phyloP scores from a whole-genome alignment of 2,329 filamentous ascomycete species.

The Leptographium flavum region DNA sequence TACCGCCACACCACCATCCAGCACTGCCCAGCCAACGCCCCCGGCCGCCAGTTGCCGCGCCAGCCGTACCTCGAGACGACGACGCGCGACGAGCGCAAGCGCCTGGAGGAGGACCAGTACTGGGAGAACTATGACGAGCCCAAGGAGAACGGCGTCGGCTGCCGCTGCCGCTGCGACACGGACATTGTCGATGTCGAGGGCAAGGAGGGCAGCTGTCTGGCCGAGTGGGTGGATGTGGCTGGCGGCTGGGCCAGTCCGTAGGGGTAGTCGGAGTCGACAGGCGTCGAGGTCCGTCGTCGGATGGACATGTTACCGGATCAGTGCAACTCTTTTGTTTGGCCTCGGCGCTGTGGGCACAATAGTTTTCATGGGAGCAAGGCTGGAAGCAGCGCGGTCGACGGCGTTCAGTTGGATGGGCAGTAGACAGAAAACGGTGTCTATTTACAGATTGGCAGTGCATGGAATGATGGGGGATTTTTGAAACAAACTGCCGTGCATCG shows the following conservation, averaged over 20 bases:
- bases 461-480: no score
- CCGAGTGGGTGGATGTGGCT: conserved; percentile 94
- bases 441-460: no score
- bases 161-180: conserved; percentile 90
- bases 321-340: no score
- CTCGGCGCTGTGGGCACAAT: no score
- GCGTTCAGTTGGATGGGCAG: no score
- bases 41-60: conserved; percentile 68
- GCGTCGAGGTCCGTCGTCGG: no score
- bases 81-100: conserved; percentile 66
- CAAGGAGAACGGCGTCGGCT: conserved; percentile 93
- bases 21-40: conserved; percentile 93
- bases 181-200: conserved; percentile 96
- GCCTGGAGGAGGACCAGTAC: conserved; percentile 87
- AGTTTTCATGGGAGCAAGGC: no score
- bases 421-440: no score
- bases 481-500: no score
- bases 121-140: conserved; percentile 79
- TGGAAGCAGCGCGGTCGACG: no score
- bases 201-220: conserved; percentile 87
- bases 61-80: conserved; percentile 71
- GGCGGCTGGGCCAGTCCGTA: conserved; percentile 66
- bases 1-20: conserved; percentile 98
- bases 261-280: no score
- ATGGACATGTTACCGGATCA: no score